Percentiles rank a stretch among this genome's conserved stretches.
Conservation (phyloP, 306 rosid species). For the Cyclanthera cordifolia region DNA sequence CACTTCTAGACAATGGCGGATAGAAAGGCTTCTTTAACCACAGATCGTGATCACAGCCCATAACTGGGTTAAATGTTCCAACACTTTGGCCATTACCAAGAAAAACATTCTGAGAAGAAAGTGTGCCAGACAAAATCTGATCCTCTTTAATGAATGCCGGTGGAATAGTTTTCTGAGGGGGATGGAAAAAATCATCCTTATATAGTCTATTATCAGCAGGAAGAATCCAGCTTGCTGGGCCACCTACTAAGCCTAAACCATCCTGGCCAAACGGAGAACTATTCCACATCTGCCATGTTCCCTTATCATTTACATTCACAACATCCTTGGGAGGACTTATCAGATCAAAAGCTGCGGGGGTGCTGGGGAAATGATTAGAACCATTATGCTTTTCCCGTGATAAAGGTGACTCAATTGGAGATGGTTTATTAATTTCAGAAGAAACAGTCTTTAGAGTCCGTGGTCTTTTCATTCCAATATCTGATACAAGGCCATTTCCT, state of each 20-base stretch:
- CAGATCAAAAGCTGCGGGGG: slow-evolving; percentile 35
- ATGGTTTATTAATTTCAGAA: slow-evolving; percentile 62
- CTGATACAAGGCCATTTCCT: slow-evolving; percentile 50
- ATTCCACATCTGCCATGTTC: slow-evolving; percentile 98
- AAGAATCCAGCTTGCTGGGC: slow-evolving; percentile 72
- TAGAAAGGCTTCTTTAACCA: slow-evolving; percentile 59
- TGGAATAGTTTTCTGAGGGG: slow-evolving; percentile 67
- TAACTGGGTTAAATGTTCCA: slow-evolving; percentile 49
- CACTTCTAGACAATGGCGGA: slow-evolving; percentile 63
- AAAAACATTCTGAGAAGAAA: slow-evolving; percentile 49
- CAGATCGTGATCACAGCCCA: slow-evolving; percentile 55
- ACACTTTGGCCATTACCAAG: slow-evolving; percentile 66
- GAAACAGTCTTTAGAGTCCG: slow-evolving; percentile 47
- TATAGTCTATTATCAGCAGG: too few species aligned
- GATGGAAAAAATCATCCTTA: too few species aligned
- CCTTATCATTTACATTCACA: slow-evolving; percentile 43
- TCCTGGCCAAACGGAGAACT: slow-evolving; percentile 85
- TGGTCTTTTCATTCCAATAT: slow-evolving; percentile 40
- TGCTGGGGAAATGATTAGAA: slow-evolving; percentile 41
- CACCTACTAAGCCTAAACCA: slow-evolving; percentile 73
- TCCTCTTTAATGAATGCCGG: slow-evolving; percentile 72
- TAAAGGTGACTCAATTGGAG: slow-evolving; percentile 90
- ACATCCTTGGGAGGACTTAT: slow-evolving; percentile 42
- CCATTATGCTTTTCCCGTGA: slow-evolving; percentile 66
- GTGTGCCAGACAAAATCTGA: slow-evolving; percentile 42